Base-by-base conservation (phyloP, 305 asterid species). In the Ilex paraguariensis region DNA sequence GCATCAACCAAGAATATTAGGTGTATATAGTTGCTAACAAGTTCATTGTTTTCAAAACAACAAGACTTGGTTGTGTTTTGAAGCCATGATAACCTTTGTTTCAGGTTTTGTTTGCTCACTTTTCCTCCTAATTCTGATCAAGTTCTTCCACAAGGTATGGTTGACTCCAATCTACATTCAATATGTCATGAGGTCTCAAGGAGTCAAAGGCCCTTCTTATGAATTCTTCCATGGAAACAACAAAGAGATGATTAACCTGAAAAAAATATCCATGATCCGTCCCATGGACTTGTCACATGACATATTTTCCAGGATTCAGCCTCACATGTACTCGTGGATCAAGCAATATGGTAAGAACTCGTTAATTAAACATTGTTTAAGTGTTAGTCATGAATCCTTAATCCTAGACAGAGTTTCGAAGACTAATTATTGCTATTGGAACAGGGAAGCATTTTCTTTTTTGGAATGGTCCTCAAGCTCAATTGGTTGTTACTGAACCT, bases 141-240 rank as follows among this genome's bases (percentile, higher is more conserved):
- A 66, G 60, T 55, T 81, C 14, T 30, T 81, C 7, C 67, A 78
- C 56, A 87, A 77, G 63, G 56, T 73, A 70, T 84, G 82, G 79
- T 65, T 77, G 66, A 74, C 67, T 48, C 95, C 91, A 10, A 57
- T 76, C 49, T 60, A 59, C 31, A 46, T 72, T 31, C 75, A 68
- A n/a, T 10, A 53, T 59, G 5, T 42, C 42, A 76, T 89, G 87
- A 74, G 61, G 10, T 65, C 70, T 0, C 97, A 87, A 75, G 91
- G 94, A 6, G 75, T 89, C 72, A 73, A 76, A 59, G 97, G 95
- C 56, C 95, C 94, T 33, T 51, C 85, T 1, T 79, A 76, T 77
- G 71, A 60, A 40, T 57, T 87, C 65, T 71, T 87, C n/a, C 75
- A 84, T 66, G 95, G 97, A 36, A 89, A 79, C 77, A 83, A 86